Base-by-base conservation (phyloP, 768 basidiomycete species). In the Pleurotus djamor region DNA sequence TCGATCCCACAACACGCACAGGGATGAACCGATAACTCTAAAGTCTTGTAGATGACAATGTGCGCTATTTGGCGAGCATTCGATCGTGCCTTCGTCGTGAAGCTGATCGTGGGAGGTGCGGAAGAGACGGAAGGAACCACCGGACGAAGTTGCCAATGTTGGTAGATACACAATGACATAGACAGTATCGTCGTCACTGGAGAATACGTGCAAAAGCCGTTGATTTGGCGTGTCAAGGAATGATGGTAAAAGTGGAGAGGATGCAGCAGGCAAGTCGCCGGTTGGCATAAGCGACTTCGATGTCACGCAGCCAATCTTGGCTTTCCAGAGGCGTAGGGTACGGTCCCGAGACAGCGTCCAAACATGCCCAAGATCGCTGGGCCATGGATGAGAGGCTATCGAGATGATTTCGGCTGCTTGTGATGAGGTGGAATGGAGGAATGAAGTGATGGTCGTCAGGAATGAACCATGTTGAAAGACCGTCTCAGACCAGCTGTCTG, bases 261-360 rank as follows among this genome's bases (percentile, higher is more conserved):
- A 28, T 28, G 21, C 21, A 9, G 16, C 54, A 4, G 54, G 54
- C 6, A 41, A 56, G 3, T 56, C 54, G 21, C 41, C 44, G 14
- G 44, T 59, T 34, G 68, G 67, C 9, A 83, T 76, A 47, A 91
- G 72, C 9, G 75, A 71, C 67, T 82, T 87, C 35, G 83, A 83
- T 34, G 86, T 82, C n/a, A 88, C 80, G 67, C 91, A 89, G 47
- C 87, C 87, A 57, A 84, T 77, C 69, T 88, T 84, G 33, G 87
- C 80, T 63, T 90, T 89, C 95, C 95, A 98, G 45, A 91, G 77
- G 41, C 94, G 83, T 44, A 98, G 77, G 36, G 87, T 88, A 57
- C 90, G 83, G 75, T 97, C 94, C 57, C 94, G 81, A 7, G 95
- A 94, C 44, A 98, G 80, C 1, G 94, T 88, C 84, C 92, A 96